Evolutionary conservation across 495 filamentous ascomycete species (phyloP), one percentile per base, ranked within the genome.

Genomic region (Xylaria nigripes): DNA sequence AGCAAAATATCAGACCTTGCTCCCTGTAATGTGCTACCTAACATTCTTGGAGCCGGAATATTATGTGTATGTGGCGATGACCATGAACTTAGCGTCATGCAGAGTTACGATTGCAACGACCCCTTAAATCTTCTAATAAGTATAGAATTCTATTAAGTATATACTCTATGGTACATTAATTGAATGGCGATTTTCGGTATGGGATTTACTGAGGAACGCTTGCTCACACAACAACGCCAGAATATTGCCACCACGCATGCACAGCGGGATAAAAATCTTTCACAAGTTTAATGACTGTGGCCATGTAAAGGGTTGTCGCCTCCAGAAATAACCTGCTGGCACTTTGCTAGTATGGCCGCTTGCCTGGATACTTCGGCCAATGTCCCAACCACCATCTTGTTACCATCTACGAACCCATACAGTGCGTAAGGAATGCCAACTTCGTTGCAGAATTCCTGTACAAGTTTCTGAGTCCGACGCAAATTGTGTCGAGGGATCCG

Each of bases 401-500:
- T 97, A 10, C 93, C 91, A 45, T 95, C 86, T 43, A 90, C 85
- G 67, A 98, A 98, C 1, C 92, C 94, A 64, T 90, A 96, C 41
- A 95, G 70, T 13, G 92, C 87, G 70, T 98, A 98, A 1, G 93
- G 93, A 49, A 98, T 91, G 42, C 82, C 89, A 5, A 91, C 90
- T 18, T 96, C 90, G 19, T 83, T 75, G 62, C 93, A 98, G 67
- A 96, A 98, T 7, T 89, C 86, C 62, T 86, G 79, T 13, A 97
- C 86, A 32, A 95, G 74, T 56, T 81, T 83, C 71, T 96, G 93
- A 7, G 88, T 83, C 45, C 75, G 74, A 23, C 93, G 81, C 45
- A 98, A 80, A 69, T 98, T 98, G 62, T 98, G 94, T 38, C 93
- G 78, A 36, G 93, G 93, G 57, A 98, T 88, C n/a, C 93, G 81